These are phyloP conservation scores for Polysphondylium violaceum DNA, from an alignment of 78 protist genomes.

Conservation along the genomic window DNA sequence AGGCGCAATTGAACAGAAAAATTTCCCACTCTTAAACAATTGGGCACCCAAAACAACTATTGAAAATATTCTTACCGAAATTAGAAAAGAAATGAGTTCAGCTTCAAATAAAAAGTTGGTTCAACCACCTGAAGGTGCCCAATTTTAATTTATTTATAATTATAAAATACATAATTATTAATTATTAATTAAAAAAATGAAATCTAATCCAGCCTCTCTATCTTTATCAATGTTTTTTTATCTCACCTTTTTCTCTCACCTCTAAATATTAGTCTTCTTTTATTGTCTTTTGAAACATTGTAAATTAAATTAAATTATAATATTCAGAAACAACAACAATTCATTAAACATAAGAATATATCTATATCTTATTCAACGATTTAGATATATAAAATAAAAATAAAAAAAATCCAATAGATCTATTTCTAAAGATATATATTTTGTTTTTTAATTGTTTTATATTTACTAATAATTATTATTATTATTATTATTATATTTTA, in stretches of 20 bases:
- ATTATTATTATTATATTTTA: not conserved
- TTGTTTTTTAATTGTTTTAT: not conserved
- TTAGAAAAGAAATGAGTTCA: slow-evolving; percentile 76
- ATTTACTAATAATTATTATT: not conserved
- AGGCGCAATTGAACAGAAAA: slow-evolving; percentile 64
- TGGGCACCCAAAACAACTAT: slow-evolving; percentile 61
- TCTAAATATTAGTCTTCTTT: no score
- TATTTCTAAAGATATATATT: not conserved
- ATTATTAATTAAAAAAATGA: no score
- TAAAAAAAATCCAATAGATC: not conserved
- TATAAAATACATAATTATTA: not conserved
- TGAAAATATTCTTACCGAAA: slow-evolving; percentile 63
- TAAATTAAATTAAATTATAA: no score
- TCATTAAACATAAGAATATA: no score
- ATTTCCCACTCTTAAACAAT: slow-evolving; percentile 59
- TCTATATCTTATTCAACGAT: no score
- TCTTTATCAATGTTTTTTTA: no score
- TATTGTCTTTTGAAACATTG: no score
- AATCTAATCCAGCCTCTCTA: not conserved
- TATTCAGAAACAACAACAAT: no score
- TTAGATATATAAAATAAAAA: no score
- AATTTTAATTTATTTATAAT: slow-evolving; percentile 16
- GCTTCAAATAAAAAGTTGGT: slow-evolving; percentile 78
- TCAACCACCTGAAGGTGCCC: slow-evolving; percentile 89
- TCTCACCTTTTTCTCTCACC: no score